Percentiles rank a stretch among this genome's conserved stretches.
Conservation (phyloP, 2,329 filamentous ascomycete species). For the Neurospora crassa region DNA sequence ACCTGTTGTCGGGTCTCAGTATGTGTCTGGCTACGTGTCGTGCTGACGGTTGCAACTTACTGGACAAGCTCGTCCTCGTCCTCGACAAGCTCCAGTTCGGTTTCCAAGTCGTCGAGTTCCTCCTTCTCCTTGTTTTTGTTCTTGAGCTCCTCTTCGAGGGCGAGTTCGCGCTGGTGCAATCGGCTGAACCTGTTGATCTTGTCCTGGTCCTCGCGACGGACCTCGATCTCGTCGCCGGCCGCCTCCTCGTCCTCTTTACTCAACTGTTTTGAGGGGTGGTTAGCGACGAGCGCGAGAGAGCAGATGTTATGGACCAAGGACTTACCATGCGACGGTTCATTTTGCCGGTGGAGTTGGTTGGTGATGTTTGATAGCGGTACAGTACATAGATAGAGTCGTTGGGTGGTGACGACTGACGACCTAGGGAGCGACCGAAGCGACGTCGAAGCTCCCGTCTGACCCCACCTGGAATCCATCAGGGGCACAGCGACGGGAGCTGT, state of each 20-base stretch:
- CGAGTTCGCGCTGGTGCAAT: slow-evolving; percentile 75
- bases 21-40: background rate
- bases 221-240: slow-evolving; percentile 74
- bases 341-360: slow-evolving; percentile 8
- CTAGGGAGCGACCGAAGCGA: background rate
- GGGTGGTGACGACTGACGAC: background rate
- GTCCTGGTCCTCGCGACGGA: slow-evolving; percentile 93
- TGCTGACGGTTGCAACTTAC: slow-evolving; percentile 40
- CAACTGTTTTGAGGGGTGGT: slow-evolving; percentile 46
- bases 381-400: background rate
- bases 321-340: slow-evolving; percentile 53
- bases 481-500: background rate
- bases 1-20: slow-evolving; percentile 42
- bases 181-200: slow-evolving; percentile 98
- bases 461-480: background rate
- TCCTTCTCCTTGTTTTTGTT: slow-evolving; percentile 95
- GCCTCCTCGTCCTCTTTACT: slow-evolving; percentile 86
- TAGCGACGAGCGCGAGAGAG: background rate
- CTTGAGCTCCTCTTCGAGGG: slow-evolving; percentile 71
- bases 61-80: slow-evolving; percentile 92
- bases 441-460: background rate
- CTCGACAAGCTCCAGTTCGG: slow-evolving; percentile 74
- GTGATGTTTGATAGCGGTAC: background rate
- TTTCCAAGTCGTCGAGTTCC: slow-evolving; percentile 86
- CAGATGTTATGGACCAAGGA: background rate